Evolutionary conservation across 371 early-diverging fungal genomes (phyloP).

Genomic region (Actinomortierella ambigua): DNA sequence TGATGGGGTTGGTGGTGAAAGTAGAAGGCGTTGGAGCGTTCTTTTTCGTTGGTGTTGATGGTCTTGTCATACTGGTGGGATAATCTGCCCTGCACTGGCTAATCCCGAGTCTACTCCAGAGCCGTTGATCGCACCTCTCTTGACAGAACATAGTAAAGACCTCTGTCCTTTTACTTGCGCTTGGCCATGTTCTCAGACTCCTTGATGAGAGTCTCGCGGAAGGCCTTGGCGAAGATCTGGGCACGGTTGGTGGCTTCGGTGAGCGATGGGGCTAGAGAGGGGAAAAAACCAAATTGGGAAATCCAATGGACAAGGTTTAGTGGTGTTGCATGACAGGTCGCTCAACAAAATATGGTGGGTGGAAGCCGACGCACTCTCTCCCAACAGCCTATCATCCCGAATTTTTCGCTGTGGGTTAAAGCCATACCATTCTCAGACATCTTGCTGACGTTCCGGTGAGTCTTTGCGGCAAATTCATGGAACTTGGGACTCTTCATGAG

Average conservation of each 20-base stretch:
- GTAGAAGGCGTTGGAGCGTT: no score
- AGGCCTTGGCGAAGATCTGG: conserved; percentile 42
- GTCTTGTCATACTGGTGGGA: no score
- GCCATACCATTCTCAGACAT: conserved; percentile 33
- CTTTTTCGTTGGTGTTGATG: no score
- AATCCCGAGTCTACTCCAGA: no score
- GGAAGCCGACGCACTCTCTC: no score
- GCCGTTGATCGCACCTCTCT: no score
- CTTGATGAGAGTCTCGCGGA: conserved; percentile 46
- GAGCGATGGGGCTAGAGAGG: conserved; percentile 31
- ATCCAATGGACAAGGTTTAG: background rate
- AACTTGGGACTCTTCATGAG: conserved; percentile 44
- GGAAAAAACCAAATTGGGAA: conserved; percentile 4
- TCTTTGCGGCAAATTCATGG: conserved; percentile 43
- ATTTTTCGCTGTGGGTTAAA: background rate
- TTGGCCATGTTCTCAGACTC: conserved; percentile 44
- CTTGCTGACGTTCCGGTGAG: conserved; percentile 38
- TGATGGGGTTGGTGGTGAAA: no score
- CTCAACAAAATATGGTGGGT: no score
- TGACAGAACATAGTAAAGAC: no score
- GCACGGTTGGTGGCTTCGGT: conserved; percentile 32
- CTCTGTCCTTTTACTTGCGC: conserved; percentile 32
- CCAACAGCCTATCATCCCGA: no score
- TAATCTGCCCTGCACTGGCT: no score
- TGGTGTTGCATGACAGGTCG: no score